Evolutionary conservation across 768 basidiomycete genomes (phyloP), one percentile per base, ranked within the genome.

Genomic region (Mycena rebaudengoi): DNA sequence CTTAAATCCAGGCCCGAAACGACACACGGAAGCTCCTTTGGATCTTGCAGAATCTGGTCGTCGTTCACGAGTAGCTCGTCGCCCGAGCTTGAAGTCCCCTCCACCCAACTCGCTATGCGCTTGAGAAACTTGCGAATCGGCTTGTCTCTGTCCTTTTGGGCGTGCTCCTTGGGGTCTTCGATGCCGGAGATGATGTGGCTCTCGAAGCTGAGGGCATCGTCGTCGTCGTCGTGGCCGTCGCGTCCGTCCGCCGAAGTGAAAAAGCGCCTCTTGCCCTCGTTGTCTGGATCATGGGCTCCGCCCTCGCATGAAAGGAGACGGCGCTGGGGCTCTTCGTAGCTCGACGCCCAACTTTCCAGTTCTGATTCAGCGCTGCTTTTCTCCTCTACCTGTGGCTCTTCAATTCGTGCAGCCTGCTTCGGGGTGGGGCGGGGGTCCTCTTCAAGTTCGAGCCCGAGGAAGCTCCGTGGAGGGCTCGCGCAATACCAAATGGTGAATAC

Each of bases 131-230:
- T 18, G 11, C 20, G 40, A 21, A 46, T 44, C 28, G 13, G 1
- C 20, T 43, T 29, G 35, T 58, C 55, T n/a, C 40, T 16, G 48
- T 56, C 25, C 54, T 54, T n/a, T 63, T 55, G 8, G n/a, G 33
- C 46, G 46, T 26, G 49, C 20, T 44, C 53, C 10, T 58, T 56
- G 4, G 62, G 50, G 23, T 57, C 54, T 14, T 64, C 62, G 50
- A 45, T 35, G 33, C 55, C 62, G 1, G 62, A 39, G n/a, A n/a
- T n/a, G 26, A 57, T 52, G 11, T 64, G 43, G 29, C 62, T 64
- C 13, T 58, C 49, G 11, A 6, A 21, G 49, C 62, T 64, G 35
- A 64, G 44, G 28, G 35, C 62, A 50, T 57, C 54, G 1, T 62
- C 46, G 16, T 48, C 60, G 20, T 43, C 45, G 2, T 30, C 41